Base-by-base conservation (phyloP, 306 rosid genomes). In the Amphicarpaea edgeworthii region DNA sequence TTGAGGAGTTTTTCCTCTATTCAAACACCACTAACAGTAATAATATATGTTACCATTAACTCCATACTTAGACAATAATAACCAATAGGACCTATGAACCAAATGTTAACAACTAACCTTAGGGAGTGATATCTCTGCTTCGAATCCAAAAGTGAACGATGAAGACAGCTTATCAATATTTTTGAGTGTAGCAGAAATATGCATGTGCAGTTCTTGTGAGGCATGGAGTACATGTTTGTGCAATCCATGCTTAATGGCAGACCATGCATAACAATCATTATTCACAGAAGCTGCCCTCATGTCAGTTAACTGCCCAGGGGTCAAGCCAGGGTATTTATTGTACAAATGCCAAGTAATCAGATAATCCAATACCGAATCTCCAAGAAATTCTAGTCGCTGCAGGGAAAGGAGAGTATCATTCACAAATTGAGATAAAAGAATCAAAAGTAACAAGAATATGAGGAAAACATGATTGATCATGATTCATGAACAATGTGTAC, bases 321-420 rank as follows among this genome's bases (percentile, higher is more conserved):
- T 82, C 81, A 90, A 32, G 50, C 87, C 90, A 1, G 93, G 98
- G 83, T 90, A 84, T 78, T 85, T 76, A 7, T 83, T 0, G 74
- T 82, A 86, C 76, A 92, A 57, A 87, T 90, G 83, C 83, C 58
- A 14, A 0, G 95, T 95, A 14, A 95, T 73, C 4, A 89, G 87
- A 72, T 86, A 89, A 81, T 95, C 97, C 63, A 95, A 54, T 3
- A 89, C 90, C 0, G 96, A 71, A 68, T 92, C 98, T 43, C 97
- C 97, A 3, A 92, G 88, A 78, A 90, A 92, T 84, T 92, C 95
- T 46, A 94, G 82, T 68, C 96, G 79, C 96, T 95, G 83, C 88
- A 84, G 5, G 54, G 55, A 43, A 73, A 73, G 38, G 19, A 77
- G 59, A 16, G 49, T 59, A 59, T 66, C 32, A 28, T 78, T 66